These are phyloP conservation scores for Yamadazyma paraphyllophila DNA, from an alignment of 805 yeast species.

Conservation along the genomic window DNA sequence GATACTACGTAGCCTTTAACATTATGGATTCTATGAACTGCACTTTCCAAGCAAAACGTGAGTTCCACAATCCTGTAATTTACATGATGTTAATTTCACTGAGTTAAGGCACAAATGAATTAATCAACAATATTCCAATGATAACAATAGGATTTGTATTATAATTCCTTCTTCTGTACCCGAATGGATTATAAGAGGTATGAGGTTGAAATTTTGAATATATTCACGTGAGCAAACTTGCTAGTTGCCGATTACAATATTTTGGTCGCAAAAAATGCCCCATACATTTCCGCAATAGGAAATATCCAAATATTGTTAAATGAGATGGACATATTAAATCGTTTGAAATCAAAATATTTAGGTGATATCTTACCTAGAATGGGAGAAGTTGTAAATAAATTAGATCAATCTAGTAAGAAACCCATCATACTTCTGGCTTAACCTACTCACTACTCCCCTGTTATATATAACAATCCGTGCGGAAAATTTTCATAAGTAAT, in stretches of 20 bases:
- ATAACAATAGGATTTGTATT: no score
- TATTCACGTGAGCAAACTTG: conserved; percentile 1
- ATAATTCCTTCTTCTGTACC: no score
- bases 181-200: background rate
- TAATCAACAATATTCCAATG: no score
- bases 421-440: conserved; percentile 1
- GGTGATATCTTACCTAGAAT: conserved; percentile 7
- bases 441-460: background rate
- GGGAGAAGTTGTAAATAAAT: conserved; percentile 11
- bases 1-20: no score
- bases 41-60: no score
- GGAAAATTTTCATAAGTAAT: conserved; percentile 3
- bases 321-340: background rate
- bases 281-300: conserved; percentile 9
- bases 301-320: conserved; percentile 7
- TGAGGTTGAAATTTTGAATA: background rate
- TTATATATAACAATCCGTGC: conserved; percentile 7
- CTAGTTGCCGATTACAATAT: background rate
- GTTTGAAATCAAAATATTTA: conserved; percentile 13
- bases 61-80: no score
- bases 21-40: no score
- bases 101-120: no score
- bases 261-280: conserved; percentile 10
- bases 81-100: no score
- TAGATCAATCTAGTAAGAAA: conserved; percentile 13